Evolutionary conservation across 2,329 filamentous ascomycete genomes (phyloP).

Genomic region (Stagonosporopsis vannaccii): DNA sequence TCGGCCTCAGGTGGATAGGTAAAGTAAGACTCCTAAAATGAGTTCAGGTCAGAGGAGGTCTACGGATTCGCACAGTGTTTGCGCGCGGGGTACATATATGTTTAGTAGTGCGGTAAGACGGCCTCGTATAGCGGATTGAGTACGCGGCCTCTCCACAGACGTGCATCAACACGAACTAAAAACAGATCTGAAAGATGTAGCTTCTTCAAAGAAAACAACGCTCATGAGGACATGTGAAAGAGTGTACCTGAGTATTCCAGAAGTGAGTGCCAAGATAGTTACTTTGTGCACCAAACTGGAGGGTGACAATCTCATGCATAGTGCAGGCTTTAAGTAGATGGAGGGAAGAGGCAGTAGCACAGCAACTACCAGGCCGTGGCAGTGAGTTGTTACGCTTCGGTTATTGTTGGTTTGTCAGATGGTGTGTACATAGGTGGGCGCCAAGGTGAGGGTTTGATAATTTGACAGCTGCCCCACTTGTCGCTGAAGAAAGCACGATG

Average conservation of each 20-base stretch:
- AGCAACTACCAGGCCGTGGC: neutral
- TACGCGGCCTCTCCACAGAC: constrained; percentile 28
- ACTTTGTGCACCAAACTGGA: constrained; percentile 90
- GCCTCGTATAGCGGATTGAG: constrained; percentile 16
- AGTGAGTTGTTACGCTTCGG: neutral
- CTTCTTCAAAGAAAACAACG: neutral
- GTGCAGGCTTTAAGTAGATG: neutral
- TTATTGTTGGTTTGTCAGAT: neutral
- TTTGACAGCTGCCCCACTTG: constrained; percentile 17
- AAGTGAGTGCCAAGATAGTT: constrained; percentile 97
- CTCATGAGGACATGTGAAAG: neutral
- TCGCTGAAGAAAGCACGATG: constrained; percentile 10
- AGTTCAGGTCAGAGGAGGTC: constrained; percentile 3
- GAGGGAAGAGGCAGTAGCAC: neutral
- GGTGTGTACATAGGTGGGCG: neutral
- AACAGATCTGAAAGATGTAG: neutral
- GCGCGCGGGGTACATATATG: neutral
- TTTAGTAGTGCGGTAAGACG: neutral
- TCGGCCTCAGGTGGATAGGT: constrained; percentile 76
- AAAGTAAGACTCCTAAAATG: constrained; percentile 90
- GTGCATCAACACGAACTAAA: constrained; percentile 12
- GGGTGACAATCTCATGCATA: constrained; percentile 95
- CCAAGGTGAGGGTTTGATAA: constrained; percentile 10
- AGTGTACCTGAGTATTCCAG: constrained; percentile 86
- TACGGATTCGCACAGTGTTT: neutral